phyloP scores from a whole-genome alignment of 176 grass and related monocot genomes.

The Aegilops sharonensis region DNA sequence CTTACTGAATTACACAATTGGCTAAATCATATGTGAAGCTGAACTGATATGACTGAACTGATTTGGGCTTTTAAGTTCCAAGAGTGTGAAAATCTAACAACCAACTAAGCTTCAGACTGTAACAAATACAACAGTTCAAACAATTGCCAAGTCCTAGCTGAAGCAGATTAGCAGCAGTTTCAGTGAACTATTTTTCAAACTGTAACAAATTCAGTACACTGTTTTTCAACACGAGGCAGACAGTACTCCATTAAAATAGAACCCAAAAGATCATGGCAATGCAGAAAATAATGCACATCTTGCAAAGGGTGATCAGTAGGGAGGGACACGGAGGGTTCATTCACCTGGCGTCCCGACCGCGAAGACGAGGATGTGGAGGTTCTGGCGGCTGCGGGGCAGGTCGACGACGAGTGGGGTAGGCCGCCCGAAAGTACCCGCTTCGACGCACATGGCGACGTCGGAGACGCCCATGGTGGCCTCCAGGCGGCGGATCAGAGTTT shows the following conservation, averaged over 20 bases:
- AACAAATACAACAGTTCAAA: too few species aligned
- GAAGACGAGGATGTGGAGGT: neutral
- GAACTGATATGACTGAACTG: too few species aligned
- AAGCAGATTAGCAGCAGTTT: neutral
- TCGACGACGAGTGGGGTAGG: slow-evolving; percentile 23
- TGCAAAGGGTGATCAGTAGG: neutral
- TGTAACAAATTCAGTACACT: neutral
- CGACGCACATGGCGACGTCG: neutral
- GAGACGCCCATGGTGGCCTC: neutral
- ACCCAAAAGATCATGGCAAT: too few species aligned
- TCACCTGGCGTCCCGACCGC: neutral
- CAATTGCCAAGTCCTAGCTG: too few species aligned
- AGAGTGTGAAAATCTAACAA: too few species aligned
- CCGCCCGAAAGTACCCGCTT: neutral
- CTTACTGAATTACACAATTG: too few species aligned
- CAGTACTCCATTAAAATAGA: too few species aligned
- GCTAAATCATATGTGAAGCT: too few species aligned
- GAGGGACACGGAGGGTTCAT: neutral
- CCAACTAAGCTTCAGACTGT: too few species aligned
- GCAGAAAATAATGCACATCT: too few species aligned
- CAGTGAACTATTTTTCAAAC: neutral
- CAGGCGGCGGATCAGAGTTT: neutral
- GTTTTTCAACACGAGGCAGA: neutral
- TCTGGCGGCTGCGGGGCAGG: neutral
- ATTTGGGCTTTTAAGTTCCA: too few species aligned